Evolutionary conservation across 1,284 basidiomycete species (phyloP).

Genomic region (Austroboletus niveus): DNA sequence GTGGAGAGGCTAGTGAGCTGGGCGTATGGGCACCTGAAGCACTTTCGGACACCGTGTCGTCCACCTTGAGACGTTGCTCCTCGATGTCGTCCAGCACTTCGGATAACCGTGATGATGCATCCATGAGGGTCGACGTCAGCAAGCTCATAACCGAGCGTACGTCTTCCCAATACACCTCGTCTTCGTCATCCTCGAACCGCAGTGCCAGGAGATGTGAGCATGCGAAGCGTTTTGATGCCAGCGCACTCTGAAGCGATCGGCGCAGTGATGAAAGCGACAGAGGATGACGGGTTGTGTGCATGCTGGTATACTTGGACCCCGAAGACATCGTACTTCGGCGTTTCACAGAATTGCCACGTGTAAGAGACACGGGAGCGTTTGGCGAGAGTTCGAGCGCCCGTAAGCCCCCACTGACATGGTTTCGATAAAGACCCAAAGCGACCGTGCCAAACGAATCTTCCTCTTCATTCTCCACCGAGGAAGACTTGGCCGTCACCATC

Average conservation of each 20-base stretch:
- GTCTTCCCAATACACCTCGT: slow-evolving; percentile 78
- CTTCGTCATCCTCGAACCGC: slow-evolving; percentile 61
- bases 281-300: slow-evolving; percentile 60
- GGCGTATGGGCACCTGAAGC: slow-evolving; percentile 12
- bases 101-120: slow-evolving; percentile 56
- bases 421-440: slow-evolving; percentile 57
- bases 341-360: slow-evolving; percentile 17
- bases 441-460: slow-evolving; percentile 52
- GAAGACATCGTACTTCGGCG: slow-evolving; percentile 38
- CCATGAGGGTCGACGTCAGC: slow-evolving; percentile 61
- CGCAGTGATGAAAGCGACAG: slow-evolving; percentile 62
- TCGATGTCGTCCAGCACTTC: slow-evolving; percentile 62
- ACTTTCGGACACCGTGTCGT: slow-evolving; percentile 10
- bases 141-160: slow-evolving; percentile 69
- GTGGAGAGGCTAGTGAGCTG: slow-evolving; percentile 13
- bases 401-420: slow-evolving; percentile 49
- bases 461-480: slow-evolving; percentile 16
- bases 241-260: slow-evolving; percentile 56
- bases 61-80: slow-evolving; percentile 21
- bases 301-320: slow-evolving; percentile 55
- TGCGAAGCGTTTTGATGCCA: slow-evolving; percentile 69
- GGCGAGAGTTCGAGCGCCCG: slow-evolving; percentile 42
- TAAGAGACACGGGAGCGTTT: slow-evolving; percentile 25
- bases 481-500: slow-evolving; percentile 26
- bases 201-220: slow-evolving; percentile 75